A percentile compares a stretch with the other conserved stretches of the same genome.
Conservation (phyloP, 2,329 filamentous ascomycete species). For the Grosmannia clavigera region DNA sequence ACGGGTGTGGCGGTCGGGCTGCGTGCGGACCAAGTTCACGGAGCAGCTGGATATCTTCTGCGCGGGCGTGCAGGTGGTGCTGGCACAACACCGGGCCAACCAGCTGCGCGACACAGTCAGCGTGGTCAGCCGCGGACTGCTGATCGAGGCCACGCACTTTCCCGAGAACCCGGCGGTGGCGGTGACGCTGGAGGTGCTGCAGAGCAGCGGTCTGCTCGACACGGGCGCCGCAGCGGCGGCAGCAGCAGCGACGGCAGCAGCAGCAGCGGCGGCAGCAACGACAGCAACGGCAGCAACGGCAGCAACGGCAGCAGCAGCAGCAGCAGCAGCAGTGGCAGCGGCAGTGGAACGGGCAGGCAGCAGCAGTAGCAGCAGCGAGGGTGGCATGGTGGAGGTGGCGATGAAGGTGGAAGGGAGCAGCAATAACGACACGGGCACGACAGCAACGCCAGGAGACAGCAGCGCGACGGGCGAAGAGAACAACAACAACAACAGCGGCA, state of each 20-base stretch:
- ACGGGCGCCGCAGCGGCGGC: conserved; percentile 11
- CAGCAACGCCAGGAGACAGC: background rate
- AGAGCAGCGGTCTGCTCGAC: conserved; percentile 22
- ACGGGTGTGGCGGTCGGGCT: conserved; percentile 52
- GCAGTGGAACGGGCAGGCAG: background rate
- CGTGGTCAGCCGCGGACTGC: conserved; percentile 34
- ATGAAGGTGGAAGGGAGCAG: background rate
- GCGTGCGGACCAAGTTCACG: conserved; percentile 48
- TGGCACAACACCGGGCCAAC: conserved; percentile 48
- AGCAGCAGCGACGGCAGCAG: conserved; percentile 3
- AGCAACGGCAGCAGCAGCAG: background rate
- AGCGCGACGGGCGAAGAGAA: background rate
- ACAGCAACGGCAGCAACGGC: background rate
- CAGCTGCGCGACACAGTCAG: conserved; percentile 36
- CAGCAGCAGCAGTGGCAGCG: background rate
- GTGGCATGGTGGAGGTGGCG: background rate
- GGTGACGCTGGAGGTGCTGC: conserved; percentile 31
- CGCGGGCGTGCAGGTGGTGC: conserved; percentile 49
- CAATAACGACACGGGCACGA: background rate
- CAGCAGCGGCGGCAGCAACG: background rate
- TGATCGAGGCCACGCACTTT: conserved; percentile 49
- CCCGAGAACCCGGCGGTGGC: conserved; percentile 23
- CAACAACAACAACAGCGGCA: background rate
- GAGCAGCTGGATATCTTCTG: conserved; percentile 52
- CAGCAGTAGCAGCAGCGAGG: background rate